phyloP scores from a whole-genome alignment of 73 alveolate genomes.

The Paramecium biaurelia region DNA sequence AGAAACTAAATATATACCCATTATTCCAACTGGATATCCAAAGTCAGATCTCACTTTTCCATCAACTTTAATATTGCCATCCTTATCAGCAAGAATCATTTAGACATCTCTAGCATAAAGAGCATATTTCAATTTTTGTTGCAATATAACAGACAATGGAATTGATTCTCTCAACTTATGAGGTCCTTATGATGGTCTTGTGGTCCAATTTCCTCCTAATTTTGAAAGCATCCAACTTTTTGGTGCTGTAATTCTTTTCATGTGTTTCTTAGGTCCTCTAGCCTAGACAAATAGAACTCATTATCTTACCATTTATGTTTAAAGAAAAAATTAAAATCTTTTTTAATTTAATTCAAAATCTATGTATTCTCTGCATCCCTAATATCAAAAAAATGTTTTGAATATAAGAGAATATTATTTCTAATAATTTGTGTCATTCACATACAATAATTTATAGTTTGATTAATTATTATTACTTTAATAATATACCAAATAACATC shows the following conservation, averaged over 20 bases:
- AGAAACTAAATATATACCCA: slow-evolving; percentile 9
- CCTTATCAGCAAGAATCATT: slow-evolving; percentile 80
- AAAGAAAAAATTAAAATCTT: slow-evolving; percentile 42
- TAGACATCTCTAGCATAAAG: slow-evolving; percentile 88
- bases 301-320: neutral
- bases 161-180: slow-evolving; percentile 96
- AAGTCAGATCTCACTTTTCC: slow-evolving; percentile 96
- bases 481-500: neutral
- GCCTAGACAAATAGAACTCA: slow-evolving; percentile 71
- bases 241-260: slow-evolving; percentile 98
- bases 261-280: slow-evolving; percentile 98
- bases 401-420: neutral
- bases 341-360: slow-evolving; percentile 12
- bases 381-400: neutral
- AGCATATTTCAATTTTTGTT: slow-evolving; percentile 93
- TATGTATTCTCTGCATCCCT: neutral
- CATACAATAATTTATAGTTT: neutral
- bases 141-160: slow-evolving; percentile 88
- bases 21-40: slow-evolving; percentile 96
- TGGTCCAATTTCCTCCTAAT: slow-evolving; percentile 89
- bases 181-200: slow-evolving; percentile 97
- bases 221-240: slow-evolving; percentile 98
- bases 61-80: slow-evolving; percentile 88
- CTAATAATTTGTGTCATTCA: neutral
- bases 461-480: neutral